A percentile compares a stretch with the other conserved stretches of the same genome.
Evolutionary conservation across 352 stramenopile species (phyloP).

Genomic region (Pythium guiyangense): DNA sequence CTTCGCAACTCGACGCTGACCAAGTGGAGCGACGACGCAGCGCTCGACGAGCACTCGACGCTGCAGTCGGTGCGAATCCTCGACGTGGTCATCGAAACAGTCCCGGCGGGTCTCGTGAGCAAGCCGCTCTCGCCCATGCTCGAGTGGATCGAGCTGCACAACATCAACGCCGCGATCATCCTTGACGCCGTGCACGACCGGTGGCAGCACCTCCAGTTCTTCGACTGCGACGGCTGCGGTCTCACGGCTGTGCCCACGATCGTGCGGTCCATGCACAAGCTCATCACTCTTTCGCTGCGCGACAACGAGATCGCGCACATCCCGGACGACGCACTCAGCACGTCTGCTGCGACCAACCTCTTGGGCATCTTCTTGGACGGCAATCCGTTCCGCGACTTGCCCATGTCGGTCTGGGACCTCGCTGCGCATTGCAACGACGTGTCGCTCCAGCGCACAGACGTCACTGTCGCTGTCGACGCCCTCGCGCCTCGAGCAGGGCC

Average conservation of each 20-base stretch:
- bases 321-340: neutral
- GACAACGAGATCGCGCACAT: neutral
- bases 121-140: neutral
- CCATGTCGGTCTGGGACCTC: slow-evolving; percentile 1
- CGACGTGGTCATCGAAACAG: neutral
- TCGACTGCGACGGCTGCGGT: slow-evolving; percentile 7
- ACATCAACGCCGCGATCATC: neutral
- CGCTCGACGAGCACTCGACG: neutral
- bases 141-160: slow-evolving; percentile 1
- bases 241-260: neutral
- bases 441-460: slow-evolving; percentile 6
- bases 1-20: neutral
- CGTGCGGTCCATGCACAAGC: neutral
- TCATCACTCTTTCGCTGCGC: slow-evolving; percentile 1
- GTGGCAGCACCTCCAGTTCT: slow-evolving; percentile 9
- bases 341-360: neutral
- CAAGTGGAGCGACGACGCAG: neutral
- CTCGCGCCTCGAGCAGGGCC: neutral
- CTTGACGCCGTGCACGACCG: neutral
- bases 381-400: neutral
- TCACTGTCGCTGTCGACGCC: neutral
- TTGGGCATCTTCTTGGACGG: slow-evolving; percentile 1
- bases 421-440: slow-evolving; percentile 1
- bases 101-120: neutral
- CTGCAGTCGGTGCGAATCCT: slow-evolving; percentile 1